Conservation (phyloP, 768 basidiomycete species). For the Kwoniella europaea region DNA sequence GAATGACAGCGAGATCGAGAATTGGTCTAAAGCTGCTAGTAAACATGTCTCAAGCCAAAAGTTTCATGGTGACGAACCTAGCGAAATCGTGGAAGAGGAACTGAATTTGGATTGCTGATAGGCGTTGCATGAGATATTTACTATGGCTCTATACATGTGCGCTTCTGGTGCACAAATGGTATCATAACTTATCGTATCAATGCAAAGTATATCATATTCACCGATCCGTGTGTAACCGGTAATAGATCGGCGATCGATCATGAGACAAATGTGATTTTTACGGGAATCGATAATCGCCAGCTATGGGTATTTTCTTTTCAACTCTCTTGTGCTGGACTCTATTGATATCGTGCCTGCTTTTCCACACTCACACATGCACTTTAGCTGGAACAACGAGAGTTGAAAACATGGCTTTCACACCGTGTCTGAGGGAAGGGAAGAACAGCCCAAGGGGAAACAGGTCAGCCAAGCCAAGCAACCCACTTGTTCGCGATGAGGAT, state of each 20-base stretch:
- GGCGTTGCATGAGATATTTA: too few relatives aligned
- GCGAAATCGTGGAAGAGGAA: too few relatives aligned
- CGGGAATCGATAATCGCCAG: not conserved
- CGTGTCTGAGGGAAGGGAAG: not conserved
- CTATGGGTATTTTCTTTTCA: not conserved
- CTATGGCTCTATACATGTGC: too few relatives aligned
- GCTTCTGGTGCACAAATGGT: too few relatives aligned
- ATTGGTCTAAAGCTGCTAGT: not conserved
- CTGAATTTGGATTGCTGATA: too few relatives aligned
- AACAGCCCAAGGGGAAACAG: not conserved
- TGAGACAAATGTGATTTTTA: constrained; percentile 6
- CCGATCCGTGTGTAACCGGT: constrained; percentile 6
- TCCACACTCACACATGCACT: not conserved
- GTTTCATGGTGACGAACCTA: not conserved
- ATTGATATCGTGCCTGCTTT: not conserved
- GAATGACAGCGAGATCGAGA: not conserved
- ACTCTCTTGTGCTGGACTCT: not conserved
- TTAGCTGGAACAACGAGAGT: not conserved
- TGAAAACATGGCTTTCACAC: not conserved
- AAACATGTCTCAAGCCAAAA: not conserved
- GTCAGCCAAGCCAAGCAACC: not conserved
- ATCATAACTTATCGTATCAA: too few relatives aligned
- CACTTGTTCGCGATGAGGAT: not conserved
- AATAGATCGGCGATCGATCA: constrained; percentile 17
- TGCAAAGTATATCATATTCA: not conserved